Evolutionary conservation across 495 filamentous ascomycete species (phyloP), one percentile per base, ranked within the genome.

Genomic region (Trichoderma orchidacearum): DNA sequence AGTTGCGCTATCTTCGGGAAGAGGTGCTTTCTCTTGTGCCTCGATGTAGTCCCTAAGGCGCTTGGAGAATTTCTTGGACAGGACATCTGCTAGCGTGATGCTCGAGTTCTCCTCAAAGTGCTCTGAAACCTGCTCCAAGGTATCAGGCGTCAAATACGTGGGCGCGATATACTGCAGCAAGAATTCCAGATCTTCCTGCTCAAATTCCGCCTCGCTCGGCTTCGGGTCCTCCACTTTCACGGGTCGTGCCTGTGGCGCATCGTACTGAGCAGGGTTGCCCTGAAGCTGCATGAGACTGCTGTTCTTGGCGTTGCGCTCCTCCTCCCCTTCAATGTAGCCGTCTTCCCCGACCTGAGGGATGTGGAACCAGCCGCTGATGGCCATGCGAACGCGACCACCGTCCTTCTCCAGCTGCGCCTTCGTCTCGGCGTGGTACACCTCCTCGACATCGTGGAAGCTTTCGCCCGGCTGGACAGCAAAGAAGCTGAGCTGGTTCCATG

Each of bases 321-420:
- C 93, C n/a, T 90, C 73, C 1, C 92, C 94, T 59, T 84, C 76
- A 55, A 90, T 83, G 60, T 85, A 97, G 9, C 93, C 94, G n/a
- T 92, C 88, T 65, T 99, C 93, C 32, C 93, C 93, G 60, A 86
- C 74, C 66, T 99, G 93, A 0, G 93, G 94, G 54, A 99, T 96
- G 66, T 99, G 93, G 71, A 90, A 99, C 93, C 93, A 99, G n/a
- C 93, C 93, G 59, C 88, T 94, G 61, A 99, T 97, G 27, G 93
- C 93, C 90, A 97, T 96, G 56, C 93, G 81, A 41, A 95, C 81
- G 48, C 93, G 81, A 6, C 78, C 77, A 41, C 84, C 84, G 31
- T 85, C 78, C 58, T 80, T 80, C 55, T 81, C 80, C 2, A 75
- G 70, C 56, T 77, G 70, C 38, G 71, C 66, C 64, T 73, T 71